These are phyloP conservation scores for Xanthoconium separans DNA, from an alignment of 1,284 basidiomycete species.

Conservation along the genomic window DNA sequence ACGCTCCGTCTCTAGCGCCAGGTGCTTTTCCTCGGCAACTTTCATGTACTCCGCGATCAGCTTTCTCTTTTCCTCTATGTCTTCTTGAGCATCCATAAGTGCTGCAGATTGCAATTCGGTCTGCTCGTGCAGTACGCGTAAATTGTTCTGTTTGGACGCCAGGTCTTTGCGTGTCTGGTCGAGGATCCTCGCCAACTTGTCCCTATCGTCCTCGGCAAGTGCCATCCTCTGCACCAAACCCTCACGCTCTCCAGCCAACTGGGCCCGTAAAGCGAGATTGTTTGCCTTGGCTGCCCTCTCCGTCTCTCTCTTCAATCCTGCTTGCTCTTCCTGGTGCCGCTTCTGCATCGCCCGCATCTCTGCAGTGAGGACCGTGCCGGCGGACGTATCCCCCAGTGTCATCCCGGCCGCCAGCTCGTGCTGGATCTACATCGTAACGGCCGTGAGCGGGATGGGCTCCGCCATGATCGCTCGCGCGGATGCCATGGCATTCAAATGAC, in stretches of 20 bases:
- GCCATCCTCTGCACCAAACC: background rate
- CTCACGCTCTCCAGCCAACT: background rate
- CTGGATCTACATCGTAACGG: background rate
- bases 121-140: background rate
- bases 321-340: background rate
- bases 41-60: background rate
- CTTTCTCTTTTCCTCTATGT: background rate
- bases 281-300: background rate
- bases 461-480: background rate
- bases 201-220: background rate
- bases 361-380: background rate
- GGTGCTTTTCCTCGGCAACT: background rate
- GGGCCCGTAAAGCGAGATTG: background rate
- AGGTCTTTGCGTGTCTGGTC: background rate
- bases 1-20: background rate
- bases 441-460: background rate
- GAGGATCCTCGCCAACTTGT: background rate
- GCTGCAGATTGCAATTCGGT: background rate
- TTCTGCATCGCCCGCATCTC: background rate
- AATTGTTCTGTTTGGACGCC: background rate
- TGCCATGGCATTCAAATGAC: background rate
- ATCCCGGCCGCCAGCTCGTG: background rate
- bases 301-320: background rate
- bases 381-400: background rate
- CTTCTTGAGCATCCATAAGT: background rate